Conservation (phyloP, 345 rosid species). For the Camelina neglecta region DNA sequence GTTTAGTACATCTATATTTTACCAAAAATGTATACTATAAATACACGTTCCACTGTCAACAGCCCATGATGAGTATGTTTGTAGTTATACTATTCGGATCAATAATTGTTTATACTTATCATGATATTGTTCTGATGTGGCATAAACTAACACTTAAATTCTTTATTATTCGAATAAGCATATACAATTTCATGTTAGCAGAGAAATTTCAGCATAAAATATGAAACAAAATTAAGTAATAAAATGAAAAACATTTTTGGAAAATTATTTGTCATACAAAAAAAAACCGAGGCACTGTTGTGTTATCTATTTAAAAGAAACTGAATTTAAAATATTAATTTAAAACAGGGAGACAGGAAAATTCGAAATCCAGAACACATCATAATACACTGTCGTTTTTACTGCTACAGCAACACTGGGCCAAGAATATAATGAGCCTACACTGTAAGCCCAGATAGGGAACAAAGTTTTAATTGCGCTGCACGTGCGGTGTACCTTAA, state of each 20-base stretch:
- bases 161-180: background rate
- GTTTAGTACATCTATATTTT: too few relatives aligned
- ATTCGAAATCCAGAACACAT: background rate
- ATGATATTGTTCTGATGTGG: slow-evolving; percentile 16
- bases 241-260: background rate
- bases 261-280: background rate
- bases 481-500: slow-evolving; percentile 36
- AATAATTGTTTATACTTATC: slow-evolving; percentile 6
- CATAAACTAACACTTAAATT: background rate
- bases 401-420: slow-evolving; percentile 24
- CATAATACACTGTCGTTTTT: slow-evolving; percentile 25
- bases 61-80: slow-evolving; percentile 35
- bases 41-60: slow-evolving; percentile 35
- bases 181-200: background rate
- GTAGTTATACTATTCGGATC: slow-evolving; percentile 13
- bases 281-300: background rate
- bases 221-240: background rate
- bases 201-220: background rate
- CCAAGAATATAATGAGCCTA: slow-evolving; percentile 29
- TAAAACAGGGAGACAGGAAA: background rate
- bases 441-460: slow-evolving; percentile 37
- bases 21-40: slow-evolving; percentile 1
- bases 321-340: background rate
- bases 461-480: slow-evolving; percentile 32
- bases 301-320: background rate